Evolutionary conservation across 495 filamentous ascomycete species (phyloP).

Genomic region (Trichodelitschia bisporula): DNA sequence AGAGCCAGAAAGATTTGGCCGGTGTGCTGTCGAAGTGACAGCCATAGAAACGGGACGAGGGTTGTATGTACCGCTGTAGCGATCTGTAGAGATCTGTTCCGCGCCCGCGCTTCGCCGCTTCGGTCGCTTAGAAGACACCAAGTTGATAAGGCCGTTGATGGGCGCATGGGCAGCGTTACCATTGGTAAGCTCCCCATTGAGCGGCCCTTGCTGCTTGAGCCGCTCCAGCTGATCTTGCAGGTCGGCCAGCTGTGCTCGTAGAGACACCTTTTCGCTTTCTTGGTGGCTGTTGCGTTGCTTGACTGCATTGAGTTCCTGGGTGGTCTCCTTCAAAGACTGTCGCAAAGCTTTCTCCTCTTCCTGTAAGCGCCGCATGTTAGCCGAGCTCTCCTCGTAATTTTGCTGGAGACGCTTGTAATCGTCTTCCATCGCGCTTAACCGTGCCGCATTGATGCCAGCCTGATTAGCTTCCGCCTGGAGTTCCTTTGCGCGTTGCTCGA

Average conservation of each 20-base stretch:
- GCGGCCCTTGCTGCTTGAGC: slow-evolving; percentile 41
- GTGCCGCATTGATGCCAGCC: slow-evolving; percentile 80
- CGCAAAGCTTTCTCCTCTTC: slow-evolving; percentile 68
- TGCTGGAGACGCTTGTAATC: slow-evolving; percentile 84
- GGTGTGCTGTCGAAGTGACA: slow-evolving; percentile 34
- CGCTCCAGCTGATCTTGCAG: slow-evolving; percentile 82
- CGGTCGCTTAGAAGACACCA: slow-evolving; percentile 92
- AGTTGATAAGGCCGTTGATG: slow-evolving; percentile 66
- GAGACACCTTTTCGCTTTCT: slow-evolving; percentile 58
- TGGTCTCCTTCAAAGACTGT: slow-evolving; percentile 51
- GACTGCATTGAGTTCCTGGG: slow-evolving; percentile 50
- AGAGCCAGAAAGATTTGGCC: slow-evolving; percentile 38
- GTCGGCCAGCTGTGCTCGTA: slow-evolving; percentile 69
- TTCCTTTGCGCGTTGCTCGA: slow-evolving; percentile 77
- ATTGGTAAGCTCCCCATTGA: slow-evolving; percentile 51
- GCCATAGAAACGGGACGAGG: slow-evolving; percentile 91
- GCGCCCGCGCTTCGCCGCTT: slow-evolving; percentile 84
- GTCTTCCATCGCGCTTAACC: slow-evolving; percentile 66
- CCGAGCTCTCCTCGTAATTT: slow-evolving; percentile 61
- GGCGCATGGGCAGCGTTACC: slow-evolving; percentile 29
- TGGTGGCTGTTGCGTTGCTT: slow-evolving; percentile 41
- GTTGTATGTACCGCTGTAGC: slow-evolving; percentile 78
- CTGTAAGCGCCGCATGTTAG: slow-evolving; percentile 77
- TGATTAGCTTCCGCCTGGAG: slow-evolving; percentile 93
- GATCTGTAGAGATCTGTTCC: slow-evolving; percentile 59